Conservation (phyloP, 139 green algal genomes). For the Nannochloris sp. region DNA sequence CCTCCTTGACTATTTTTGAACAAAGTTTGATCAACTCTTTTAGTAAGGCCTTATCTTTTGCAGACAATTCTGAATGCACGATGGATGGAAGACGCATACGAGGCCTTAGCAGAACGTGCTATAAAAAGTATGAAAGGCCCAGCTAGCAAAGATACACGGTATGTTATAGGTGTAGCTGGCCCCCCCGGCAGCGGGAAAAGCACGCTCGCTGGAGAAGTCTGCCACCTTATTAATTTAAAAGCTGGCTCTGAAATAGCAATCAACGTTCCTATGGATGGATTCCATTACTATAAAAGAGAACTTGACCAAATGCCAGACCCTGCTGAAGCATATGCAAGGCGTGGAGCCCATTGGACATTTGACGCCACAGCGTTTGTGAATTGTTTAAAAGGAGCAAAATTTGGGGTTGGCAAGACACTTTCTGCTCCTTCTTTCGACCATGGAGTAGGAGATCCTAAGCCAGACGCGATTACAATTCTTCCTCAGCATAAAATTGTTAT, state of each 20-base stretch:
- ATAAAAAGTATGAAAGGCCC: not conserved
- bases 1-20: no score
- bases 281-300: constrained; percentile 70
- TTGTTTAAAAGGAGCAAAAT: constrained; percentile 27
- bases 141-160: constrained; percentile 4
- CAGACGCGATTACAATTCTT: constrained; percentile 44
- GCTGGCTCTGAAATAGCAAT: constrained; percentile 30
- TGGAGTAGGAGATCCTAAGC: constrained; percentile 58
- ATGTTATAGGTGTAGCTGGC: constrained; percentile 72
- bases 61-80: not conserved
- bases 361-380: constrained; percentile 60
- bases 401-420: constrained; percentile 11
- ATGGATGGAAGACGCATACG: constrained; percentile 18
- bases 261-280: constrained; percentile 74
- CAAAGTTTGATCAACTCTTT: no score
- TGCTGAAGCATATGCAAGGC: constrained; percentile 43
- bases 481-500: constrained; percentile 46
- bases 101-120: constrained; percentile 8
- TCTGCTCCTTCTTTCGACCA: constrained; percentile 84
- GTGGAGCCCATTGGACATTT: constrained; percentile 81
- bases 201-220: constrained; percentile 54
- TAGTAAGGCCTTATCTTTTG: no score
- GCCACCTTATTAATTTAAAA: constrained; percentile 35
- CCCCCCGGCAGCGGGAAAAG: constrained; percentile 70
- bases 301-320: constrained; percentile 73